A percentile compares a stretch with the other conserved stretches of the same genome.
These are phyloP conservation scores for Cercospora sp. DNA, from an alignment of 2,329 filamentous ascomycete species.

Conservation along the genomic window DNA sequence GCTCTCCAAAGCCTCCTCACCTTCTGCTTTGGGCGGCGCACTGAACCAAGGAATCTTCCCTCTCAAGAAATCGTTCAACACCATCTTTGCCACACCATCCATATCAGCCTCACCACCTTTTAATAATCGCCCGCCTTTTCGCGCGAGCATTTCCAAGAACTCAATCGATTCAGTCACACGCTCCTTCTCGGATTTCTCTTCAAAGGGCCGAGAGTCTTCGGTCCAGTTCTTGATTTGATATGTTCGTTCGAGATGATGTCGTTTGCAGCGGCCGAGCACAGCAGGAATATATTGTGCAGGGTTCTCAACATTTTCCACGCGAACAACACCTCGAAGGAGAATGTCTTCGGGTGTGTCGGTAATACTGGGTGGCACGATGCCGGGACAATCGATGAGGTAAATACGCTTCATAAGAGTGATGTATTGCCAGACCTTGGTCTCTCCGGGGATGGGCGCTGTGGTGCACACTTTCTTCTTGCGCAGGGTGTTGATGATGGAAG, in stretches of 20 bases:
- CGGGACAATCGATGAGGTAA: constrained; percentile 93
- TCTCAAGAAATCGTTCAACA: constrained; percentile 91
- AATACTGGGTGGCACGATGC: constrained; percentile 87
- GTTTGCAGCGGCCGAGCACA: constrained; percentile 76
- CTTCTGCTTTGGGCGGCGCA: constrained; percentile 61
- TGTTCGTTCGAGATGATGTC: constrained; percentile 85
- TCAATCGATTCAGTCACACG: constrained; percentile 64
- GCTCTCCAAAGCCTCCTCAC: constrained; percentile 49
- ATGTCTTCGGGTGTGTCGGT: constrained; percentile 85
- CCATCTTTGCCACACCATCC: constrained; percentile 94
- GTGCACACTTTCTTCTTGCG: constrained; percentile 92
- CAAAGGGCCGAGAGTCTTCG: constrained; percentile 22
- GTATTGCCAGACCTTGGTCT: constrained; percentile 98
- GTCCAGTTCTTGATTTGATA: constrained; percentile 80
- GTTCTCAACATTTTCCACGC: constrained; percentile 94
- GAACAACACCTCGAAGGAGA: constrained; percentile 83
- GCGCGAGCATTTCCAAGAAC: constrained; percentile 82
- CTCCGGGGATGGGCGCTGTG: constrained; percentile 90
- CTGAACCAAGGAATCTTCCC: constrained; percentile 98
- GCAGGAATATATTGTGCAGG: constrained; percentile 93
- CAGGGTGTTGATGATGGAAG: constrained; percentile 93
- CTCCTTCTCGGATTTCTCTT: constrained; percentile 34
- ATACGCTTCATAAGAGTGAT: constrained; percentile 94
- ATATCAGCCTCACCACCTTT: constrained; percentile 94
- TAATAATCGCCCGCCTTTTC: constrained; percentile 81